These are phyloP conservation scores for Ogataea siamensis DNA, from an alignment of 805 yeast species.

Conservation along the genomic window DNA sequence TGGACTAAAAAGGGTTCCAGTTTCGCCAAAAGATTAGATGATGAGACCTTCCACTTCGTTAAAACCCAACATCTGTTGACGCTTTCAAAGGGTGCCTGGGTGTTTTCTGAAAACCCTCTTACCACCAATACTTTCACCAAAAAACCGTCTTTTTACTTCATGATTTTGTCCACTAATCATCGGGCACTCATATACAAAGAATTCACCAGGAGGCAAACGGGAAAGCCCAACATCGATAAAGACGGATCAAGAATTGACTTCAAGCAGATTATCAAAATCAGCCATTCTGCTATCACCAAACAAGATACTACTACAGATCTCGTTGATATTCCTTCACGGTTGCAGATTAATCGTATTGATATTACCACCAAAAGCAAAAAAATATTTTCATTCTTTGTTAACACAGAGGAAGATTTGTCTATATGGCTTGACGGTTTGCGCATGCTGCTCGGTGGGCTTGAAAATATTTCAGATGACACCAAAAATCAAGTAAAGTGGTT, in stretches of 20 bases:
- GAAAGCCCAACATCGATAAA: conserved; percentile 58
- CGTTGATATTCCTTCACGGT: conserved; percentile 55
- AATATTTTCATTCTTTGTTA: conserved; percentile 62
- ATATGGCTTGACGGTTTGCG: conserved; percentile 81
- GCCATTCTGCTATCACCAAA: conserved; percentile 47
- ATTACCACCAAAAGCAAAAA: conserved; percentile 18
- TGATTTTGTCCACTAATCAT: conserved; percentile 66
- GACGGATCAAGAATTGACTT: conserved; percentile 53
- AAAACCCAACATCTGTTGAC: conserved; percentile 71
- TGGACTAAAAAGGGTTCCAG: conserved; percentile 48
- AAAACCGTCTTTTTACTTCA: conserved; percentile 42
- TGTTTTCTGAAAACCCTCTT: conserved; percentile 57
- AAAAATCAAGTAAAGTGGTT: conserved; percentile 43
- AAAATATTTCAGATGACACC: conserved; percentile 43
- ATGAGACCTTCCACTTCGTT: conserved; percentile 67
- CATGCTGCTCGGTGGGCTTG: conserved; percentile 32
- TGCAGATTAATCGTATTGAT: conserved; percentile 29
- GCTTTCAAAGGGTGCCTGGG: conserved; percentile 80
- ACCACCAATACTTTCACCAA: conserved; percentile 16
- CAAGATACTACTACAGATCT: conserved; percentile 38
- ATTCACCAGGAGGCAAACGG: conserved; percentile 44
- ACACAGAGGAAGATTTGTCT: conserved; percentile 62
- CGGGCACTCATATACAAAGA: conserved; percentile 59
- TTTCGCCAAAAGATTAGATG: conserved; percentile 49
- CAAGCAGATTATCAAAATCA: conserved; percentile 49